phyloP scores from a whole-genome alignment of 2,329 filamentous ascomycete species.

The Cladosporium sp. region DNA sequence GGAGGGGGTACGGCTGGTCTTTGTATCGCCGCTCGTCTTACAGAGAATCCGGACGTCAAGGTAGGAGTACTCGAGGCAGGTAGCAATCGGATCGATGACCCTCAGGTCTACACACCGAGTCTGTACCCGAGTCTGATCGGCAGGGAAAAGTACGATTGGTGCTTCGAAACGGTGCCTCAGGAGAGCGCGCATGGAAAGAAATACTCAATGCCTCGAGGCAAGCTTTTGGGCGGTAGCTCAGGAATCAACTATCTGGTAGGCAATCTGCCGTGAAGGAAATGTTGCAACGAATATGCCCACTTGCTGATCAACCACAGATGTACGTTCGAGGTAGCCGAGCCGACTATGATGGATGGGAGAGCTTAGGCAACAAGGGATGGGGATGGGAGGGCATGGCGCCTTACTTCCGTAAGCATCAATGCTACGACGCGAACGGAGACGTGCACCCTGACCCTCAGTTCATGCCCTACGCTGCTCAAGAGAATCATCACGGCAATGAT shows the following conservation, averaged over 20 bases:
- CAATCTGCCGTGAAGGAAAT: background rate
- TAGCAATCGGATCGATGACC: slow-evolving; percentile 23
- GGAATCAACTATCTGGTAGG: slow-evolving; percentile 36
- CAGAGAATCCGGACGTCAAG: slow-evolving; percentile 27
- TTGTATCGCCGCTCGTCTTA: slow-evolving; percentile 27
- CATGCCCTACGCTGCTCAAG: slow-evolving; percentile 25
- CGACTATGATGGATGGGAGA: slow-evolving; percentile 36
- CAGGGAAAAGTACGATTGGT: slow-evolving; percentile 33
- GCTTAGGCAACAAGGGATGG: slow-evolving; percentile 26
- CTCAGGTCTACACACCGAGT: slow-evolving; percentile 30
- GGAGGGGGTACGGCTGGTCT: slow-evolving; percentile 33
- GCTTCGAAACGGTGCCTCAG: slow-evolving; percentile 25
- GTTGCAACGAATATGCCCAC: too few relatives aligned
- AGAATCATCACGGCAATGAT: slow-evolving; percentile 24
- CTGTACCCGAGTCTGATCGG: slow-evolving; percentile 31
- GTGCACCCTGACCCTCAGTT: slow-evolving; percentile 22
- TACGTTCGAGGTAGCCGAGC: slow-evolving; percentile 30
- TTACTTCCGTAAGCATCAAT: slow-evolving; percentile 34
- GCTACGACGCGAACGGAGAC: slow-evolving; percentile 21
- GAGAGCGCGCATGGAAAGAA: slow-evolving; percentile 24
- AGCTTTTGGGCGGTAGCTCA: slow-evolving; percentile 35
- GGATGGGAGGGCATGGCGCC: slow-evolving; percentile 27
- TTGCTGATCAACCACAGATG: slow-evolving; percentile 16
- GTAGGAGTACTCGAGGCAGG: slow-evolving; percentile 34
- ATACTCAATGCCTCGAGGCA: slow-evolving; percentile 33